Evolutionary conservation across 257 asterid species (phyloP).

Genomic region (Cruciata laevipes): DNA sequence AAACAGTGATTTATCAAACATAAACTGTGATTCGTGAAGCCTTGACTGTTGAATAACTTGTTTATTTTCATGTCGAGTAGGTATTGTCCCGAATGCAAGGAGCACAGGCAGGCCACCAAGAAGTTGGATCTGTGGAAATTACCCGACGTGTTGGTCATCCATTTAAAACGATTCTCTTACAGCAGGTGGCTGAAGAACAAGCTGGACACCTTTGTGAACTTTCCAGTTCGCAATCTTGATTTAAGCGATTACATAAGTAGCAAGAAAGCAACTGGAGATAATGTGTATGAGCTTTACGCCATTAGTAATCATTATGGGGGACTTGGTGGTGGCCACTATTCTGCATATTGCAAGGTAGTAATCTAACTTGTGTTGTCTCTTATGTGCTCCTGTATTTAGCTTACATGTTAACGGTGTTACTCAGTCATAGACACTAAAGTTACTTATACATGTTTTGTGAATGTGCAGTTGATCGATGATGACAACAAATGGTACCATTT

Average conservation of each 20-base stretch:
- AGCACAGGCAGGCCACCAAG: slow-evolving; percentile 89
- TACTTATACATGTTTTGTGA: background rate
- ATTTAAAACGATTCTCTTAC: slow-evolving; percentile 82
- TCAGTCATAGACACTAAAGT: background rate
- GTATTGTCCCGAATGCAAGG: slow-evolving; percentile 96
- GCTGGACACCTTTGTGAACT: slow-evolving; percentile 84
- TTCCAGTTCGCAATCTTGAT: slow-evolving; percentile 75
- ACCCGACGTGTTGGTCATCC: slow-evolving; percentile 86
- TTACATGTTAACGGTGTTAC: background rate
- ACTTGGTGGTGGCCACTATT: slow-evolving; percentile 94
- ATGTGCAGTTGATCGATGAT: slow-evolving; percentile 61
- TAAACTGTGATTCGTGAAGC: slow-evolving; percentile 14
- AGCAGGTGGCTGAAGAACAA: slow-evolving; percentile 89
- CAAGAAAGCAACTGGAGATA: slow-evolving; percentile 48
- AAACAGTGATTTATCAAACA: background rate
- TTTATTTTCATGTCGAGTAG: slow-evolving; percentile 31
- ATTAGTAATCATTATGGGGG: slow-evolving; percentile 97
- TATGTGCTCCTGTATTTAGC: too few species aligned
- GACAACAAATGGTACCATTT: slow-evolving; percentile 83
- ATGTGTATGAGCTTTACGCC: slow-evolving; percentile 77
- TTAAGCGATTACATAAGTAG: slow-evolving; percentile 70
- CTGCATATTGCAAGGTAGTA: slow-evolving; percentile 99
- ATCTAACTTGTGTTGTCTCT: background rate
- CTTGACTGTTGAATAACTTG: background rate
- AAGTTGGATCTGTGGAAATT: slow-evolving; percentile 92